Evolutionary conservation across 148 eudicot genomes (phyloP).

Genomic region (Silene conica): DNA sequence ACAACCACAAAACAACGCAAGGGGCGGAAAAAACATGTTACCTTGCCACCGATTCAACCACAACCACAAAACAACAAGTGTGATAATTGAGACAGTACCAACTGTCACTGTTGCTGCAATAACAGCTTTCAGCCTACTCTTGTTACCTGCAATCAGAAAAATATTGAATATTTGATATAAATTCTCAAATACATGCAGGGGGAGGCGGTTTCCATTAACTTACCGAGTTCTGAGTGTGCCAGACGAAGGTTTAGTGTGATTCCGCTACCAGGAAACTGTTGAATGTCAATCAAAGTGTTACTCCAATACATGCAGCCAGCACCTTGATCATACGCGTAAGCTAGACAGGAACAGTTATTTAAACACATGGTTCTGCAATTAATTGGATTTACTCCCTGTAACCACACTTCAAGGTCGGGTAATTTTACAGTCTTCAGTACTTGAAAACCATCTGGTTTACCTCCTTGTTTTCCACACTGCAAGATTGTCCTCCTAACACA

Average conservation of each 20-base stretch:
- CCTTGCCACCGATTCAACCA: conserved; percentile 1
- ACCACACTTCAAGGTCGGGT: conserved; percentile 23
- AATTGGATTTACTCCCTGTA: background rate
- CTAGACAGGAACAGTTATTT: conserved; percentile 7
- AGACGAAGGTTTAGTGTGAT: conserved; percentile 8
- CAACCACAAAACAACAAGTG: conserved; percentile 1
- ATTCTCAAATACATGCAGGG: background rate
- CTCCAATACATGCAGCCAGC: conserved; percentile 6
- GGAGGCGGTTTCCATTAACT: background rate
- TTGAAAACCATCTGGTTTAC: conserved; percentile 33
- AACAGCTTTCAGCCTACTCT: background rate
- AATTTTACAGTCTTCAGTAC: conserved; percentile 27
- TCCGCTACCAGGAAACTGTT: conserved; percentile 1
- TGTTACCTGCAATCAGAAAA: conserved; percentile 7
- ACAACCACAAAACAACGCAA: too few relatives aligned
- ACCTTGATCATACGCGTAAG: conserved; percentile 12
- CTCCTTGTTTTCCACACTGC: conserved; percentile 28
- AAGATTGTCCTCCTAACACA: conserved; percentile 34
- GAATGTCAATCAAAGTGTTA: conserved; percentile 3
- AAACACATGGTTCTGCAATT: conserved; percentile 33
- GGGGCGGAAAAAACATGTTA: background rate
- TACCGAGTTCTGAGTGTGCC: background rate
- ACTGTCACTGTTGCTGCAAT: conserved; percentile 1
- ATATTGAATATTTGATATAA: background rate
- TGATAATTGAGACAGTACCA: background rate